Percentiles rank a stretch among this genome's conserved stretches.
Evolutionary conservation across 1,139 yeast species (phyloP).

Genomic region (Spathaspora sp.): DNA sequence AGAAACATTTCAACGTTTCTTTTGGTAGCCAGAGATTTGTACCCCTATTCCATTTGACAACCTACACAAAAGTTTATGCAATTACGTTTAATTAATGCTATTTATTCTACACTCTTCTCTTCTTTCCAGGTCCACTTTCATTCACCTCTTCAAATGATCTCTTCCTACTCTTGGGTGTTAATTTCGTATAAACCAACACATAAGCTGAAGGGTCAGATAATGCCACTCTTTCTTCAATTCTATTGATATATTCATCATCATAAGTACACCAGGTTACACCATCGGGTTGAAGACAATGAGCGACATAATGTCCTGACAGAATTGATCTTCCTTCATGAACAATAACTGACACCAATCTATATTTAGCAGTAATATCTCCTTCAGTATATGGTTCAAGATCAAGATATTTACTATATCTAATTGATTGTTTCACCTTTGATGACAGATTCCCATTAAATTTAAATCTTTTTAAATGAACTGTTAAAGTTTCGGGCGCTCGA

Average conservation of each 20-base stretch:
- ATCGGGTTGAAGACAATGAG: constrained; percentile 90
- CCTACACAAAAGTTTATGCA: neutral
- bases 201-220: constrained; percentile 86
- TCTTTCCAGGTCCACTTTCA: constrained; percentile 1
- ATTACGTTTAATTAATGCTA: neutral
- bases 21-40: neutral
- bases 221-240: constrained; percentile 70
- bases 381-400: constrained; percentile 67
- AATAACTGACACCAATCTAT: constrained; percentile 80
- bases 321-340: constrained; percentile 94
- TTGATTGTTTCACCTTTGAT: constrained; percentile 84
- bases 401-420: constrained; percentile 73
- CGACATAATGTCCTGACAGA: constrained; percentile 89
- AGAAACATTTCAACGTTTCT: neutral
- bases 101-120: constrained; percentile 5
- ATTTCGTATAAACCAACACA: constrained; percentile 77
- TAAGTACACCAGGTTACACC: constrained; percentile 83
- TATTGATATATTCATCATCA: constrained; percentile 87
- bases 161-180: constrained; percentile 41
- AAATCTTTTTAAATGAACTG: constrained; percentile 86
- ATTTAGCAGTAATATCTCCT: constrained; percentile 49
- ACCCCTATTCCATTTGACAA: neutral
- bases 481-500: constrained; percentile 83
- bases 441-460: constrained; percentile 77
- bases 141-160: constrained; percentile 1